Percentiles rank a stretch among this genome's conserved stretches.
Conservation (phyloP, 768 basidiomycete species). For the Hysterangium stoloniferum region DNA sequence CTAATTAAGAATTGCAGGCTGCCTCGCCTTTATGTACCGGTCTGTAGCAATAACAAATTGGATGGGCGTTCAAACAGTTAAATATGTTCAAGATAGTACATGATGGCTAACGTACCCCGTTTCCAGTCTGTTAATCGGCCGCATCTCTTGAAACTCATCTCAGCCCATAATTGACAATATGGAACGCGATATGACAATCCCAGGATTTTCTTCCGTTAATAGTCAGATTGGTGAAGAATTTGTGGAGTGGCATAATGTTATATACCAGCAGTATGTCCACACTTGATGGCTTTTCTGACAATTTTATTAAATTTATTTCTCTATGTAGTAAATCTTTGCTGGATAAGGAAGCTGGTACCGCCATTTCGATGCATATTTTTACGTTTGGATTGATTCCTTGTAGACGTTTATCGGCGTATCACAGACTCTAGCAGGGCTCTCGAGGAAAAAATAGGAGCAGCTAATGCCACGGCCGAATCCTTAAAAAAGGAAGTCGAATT, state of each 20-base stretch:
- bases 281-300: not conserved
- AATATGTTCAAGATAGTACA: too few relatives aligned
- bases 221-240: not conserved
- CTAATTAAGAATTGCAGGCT: too few relatives aligned
- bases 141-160: too few relatives aligned
- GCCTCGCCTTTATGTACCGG: too few relatives aligned
- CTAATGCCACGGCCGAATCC: not conserved
- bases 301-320: not conserved
- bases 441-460: not conserved
- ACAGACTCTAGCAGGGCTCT: not conserved
- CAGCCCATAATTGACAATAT: too few relatives aligned
- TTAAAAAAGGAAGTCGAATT: conserved; percentile 6
- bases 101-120: too few relatives aligned
- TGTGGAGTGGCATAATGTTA: not conserved
- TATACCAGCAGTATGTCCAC: not conserved
- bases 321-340: not conserved
- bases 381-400: not conserved
- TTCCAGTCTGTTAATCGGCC: too few relatives aligned
- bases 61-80: too few relatives aligned
- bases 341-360: not conserved
- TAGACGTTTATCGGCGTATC: conserved; percentile 2
- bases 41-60: too few relatives aligned
- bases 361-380: not conserved
- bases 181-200: too few relatives aligned
- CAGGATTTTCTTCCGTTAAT: not conserved